A percentile compares a stretch with the other conserved stretches of the same genome.
These are phyloP conservation scores for Alloteropsis semialata DNA, from an alignment of 176 grass and related monocot genomes.

Conservation along the genomic window DNA sequence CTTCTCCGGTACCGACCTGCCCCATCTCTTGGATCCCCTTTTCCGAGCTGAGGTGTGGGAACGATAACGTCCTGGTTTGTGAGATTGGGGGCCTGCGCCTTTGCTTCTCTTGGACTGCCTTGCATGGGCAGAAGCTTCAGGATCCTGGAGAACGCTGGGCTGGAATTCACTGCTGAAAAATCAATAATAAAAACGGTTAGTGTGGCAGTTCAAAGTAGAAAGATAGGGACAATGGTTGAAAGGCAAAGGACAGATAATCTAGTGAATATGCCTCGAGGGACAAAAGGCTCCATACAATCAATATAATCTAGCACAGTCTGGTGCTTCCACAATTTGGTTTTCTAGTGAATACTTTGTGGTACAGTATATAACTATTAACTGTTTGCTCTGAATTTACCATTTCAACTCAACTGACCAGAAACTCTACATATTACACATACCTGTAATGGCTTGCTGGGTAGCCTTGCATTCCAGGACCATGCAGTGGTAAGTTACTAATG, in stretches of 20 bases:
- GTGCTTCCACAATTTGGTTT: neutral
- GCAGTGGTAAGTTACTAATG: conserved; percentile 27
- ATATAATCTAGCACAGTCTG: too few relatives aligned
- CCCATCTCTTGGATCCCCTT: neutral
- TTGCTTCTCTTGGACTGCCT: neutral
- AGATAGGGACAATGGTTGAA: neutral
- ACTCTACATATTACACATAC: too few relatives aligned
- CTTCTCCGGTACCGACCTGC: neutral
- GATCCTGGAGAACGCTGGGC: neutral
- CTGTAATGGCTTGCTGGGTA: conserved; percentile 29
- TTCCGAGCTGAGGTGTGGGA: neutral
- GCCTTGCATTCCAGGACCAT: conserved; percentile 27
- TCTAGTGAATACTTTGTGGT: neutral
- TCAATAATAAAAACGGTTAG: neutral
- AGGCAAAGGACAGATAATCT: neutral
- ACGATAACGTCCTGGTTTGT: neutral
- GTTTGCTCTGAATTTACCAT: too few relatives aligned
- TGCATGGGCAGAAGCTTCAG: neutral
- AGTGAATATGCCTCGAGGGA: neutral
- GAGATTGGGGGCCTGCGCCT: neutral
- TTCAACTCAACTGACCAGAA: too few relatives aligned
- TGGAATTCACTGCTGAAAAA: neutral
- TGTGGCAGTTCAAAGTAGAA: neutral
- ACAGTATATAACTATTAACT: neutral
- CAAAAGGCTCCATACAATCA: too few relatives aligned